A percentile compares a stretch with the other conserved stretches of the same genome.
These are phyloP conservation scores for Clavariopsis aquatica DNA, from an alignment of 495 filamentous ascomycete genomes.

Conservation along the genomic window DNA sequence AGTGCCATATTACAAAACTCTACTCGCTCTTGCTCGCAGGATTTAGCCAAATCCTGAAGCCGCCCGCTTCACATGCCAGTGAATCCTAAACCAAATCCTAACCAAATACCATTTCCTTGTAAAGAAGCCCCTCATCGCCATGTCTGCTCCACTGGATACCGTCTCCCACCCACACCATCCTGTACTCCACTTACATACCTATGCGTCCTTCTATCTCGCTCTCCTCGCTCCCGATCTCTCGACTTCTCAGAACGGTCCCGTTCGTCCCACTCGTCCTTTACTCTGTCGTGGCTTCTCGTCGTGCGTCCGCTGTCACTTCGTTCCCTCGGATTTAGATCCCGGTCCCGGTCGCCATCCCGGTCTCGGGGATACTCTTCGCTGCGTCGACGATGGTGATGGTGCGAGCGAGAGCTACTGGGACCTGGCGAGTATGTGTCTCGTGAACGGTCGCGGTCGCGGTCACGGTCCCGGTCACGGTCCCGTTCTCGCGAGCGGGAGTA, in stretches of 20 bases:
- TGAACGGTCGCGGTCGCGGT: not conserved
- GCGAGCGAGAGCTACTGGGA: not conserved
- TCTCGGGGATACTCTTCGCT: slow-evolving; percentile 8
- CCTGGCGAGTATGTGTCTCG: slow-evolving; percentile 7
- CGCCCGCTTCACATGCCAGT: not conserved
- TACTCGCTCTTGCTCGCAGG: no score
- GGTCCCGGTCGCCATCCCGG: not conserved
- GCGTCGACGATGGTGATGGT: slow-evolving; percentile 3
- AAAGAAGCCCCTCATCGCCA: slow-evolving; percentile 13
- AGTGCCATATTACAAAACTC: no score
- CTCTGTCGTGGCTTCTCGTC: slow-evolving; percentile 16
- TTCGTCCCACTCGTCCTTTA: slow-evolving; percentile 23
- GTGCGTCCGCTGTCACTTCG: slow-evolving; percentile 6
- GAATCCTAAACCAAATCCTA: not conserved
- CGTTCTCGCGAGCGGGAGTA: no score
- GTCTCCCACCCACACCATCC: slow-evolving; percentile 26
- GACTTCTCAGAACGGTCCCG: slow-evolving; percentile 1
- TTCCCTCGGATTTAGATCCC: not conserved
- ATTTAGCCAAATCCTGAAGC: not conserved
- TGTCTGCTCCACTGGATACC: slow-evolving; percentile 30
- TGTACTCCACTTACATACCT: slow-evolving; percentile 36
- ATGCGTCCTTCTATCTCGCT: slow-evolving; percentile 23
- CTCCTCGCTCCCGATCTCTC: slow-evolving; percentile 11
- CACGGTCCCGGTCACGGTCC: slow-evolving; percentile 3
- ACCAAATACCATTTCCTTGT: not conserved